Evolutionary conservation across 805 yeast species (phyloP), one percentile per base, ranked within the genome.

Genomic region (Saccharomycopsis olivae): DNA sequence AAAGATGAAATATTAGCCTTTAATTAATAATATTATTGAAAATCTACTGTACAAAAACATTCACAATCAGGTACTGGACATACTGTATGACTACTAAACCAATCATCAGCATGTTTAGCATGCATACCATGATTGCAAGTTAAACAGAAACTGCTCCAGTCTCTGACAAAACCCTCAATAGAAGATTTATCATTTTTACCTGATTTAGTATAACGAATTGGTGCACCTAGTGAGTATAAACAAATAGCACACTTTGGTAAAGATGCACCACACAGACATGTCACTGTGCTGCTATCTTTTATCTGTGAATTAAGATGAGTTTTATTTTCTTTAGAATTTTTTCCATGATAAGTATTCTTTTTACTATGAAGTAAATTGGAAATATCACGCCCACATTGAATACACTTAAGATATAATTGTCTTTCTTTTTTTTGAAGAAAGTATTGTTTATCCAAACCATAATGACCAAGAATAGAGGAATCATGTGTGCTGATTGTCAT

Each of bases 31-130:
- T 23, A 23, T 8, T 23, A 23, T 6, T 23, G 10, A 23, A 8
- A 23, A 24, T 32, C 36, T 16, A 33, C 18, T 11, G 33, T 23
- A 30, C 97, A 89, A 36, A 73, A 65, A 53, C 98, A 89, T 30
- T 68, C 65, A 53, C 98, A 89, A 32, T 87, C 94, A 0, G 96
- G 96, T 2, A 89, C 95, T 0, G 98, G 96, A 53, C 98, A 89
- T 1, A 83, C 73, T 41, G 72, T 73, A 52, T 88, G 95, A 55
- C 78, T 79, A 19, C 79, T 71, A 56, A 89, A 89, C 98, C 98
- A 89, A 52, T 88, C 94, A 47, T 84, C 87, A 0, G 96, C 96
- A 56, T 89, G 98, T 3, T 82, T 87, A 0, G 95, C 87, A 60
- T 89, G 98, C 73, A 78, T 78, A 1, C 96, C 95, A 52, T 89